Evolutionary conservation across 192 early-diverging fungal genomes (phyloP).

Genomic region (Backusella tarrabulga): DNA sequence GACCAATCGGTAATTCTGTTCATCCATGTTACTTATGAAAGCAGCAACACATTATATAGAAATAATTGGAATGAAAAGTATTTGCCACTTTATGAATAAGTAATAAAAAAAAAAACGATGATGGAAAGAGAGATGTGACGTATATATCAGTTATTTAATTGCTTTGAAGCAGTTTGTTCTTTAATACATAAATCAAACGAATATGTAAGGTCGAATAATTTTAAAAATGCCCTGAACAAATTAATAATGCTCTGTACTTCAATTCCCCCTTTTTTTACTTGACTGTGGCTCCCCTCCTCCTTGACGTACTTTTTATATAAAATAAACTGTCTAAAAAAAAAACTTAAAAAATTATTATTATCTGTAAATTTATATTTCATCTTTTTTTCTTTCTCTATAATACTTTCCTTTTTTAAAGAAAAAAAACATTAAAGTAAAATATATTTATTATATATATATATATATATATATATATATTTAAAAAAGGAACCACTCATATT

Average conservation of each 20-base stretch:
- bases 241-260: not conserved
- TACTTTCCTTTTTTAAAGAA: not conserved
- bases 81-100: not conserved
- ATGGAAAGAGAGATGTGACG: not conserved
- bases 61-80: not conserved
- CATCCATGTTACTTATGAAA: not conserved
- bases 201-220: constrained; percentile 2
- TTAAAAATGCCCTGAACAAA: constrained; percentile 8
- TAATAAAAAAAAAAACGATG: not conserved
- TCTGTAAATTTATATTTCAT: not conserved
- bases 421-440: not conserved
- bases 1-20: not conserved
- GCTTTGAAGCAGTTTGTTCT: not conserved
- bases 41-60: not conserved
- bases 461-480: not conserved
- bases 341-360: not conserved
- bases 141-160: not conserved
- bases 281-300: not conserved
- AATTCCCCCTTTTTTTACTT: not conserved
- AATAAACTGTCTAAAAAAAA: not conserved
- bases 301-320: not conserved
- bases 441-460: not conserved
- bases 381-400: not conserved
- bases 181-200: not conserved
- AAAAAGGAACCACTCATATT: not conserved